Conservation (phyloP, 352 stramenopile genomes). For the Pythium pyrilobum region DNA sequence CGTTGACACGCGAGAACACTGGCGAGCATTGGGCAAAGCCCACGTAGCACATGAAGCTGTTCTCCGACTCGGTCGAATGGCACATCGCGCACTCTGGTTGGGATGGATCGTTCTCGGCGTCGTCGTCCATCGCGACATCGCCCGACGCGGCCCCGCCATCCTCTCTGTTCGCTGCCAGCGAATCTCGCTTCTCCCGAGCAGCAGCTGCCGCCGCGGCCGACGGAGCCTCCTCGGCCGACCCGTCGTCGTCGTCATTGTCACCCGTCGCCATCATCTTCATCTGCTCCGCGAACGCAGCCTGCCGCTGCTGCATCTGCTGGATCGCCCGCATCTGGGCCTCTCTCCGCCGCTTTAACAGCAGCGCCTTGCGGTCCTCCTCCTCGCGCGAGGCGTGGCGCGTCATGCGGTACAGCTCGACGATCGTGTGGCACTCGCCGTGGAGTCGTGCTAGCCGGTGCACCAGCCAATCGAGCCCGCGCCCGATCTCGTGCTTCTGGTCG, state of each 20-base stretch:
- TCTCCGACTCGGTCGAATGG: constrained; percentile 67
- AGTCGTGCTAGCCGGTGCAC: constrained; percentile 59
- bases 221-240: constrained; percentile 29
- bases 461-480: constrained; percentile 72
- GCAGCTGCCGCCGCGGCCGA: not conserved
- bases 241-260: constrained; percentile 35
- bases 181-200: constrained; percentile 7
- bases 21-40: constrained; percentile 81
- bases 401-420: constrained; percentile 54
- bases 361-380: constrained; percentile 60
- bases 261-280: constrained; percentile 58
- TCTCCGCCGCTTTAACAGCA: constrained; percentile 51
- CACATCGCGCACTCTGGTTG: constrained; percentile 82
- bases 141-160: constrained; percentile 20
- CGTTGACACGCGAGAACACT: constrained; percentile 65
- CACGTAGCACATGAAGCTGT: constrained; percentile 85
- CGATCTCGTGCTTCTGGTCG: constrained; percentile 82
- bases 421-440: constrained; percentile 30
- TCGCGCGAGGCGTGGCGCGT: constrained; percentile 57
- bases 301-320: constrained; percentile 71
- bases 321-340: constrained; percentile 76
- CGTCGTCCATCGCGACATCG: constrained; percentile 47
- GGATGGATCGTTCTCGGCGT: constrained; percentile 11
- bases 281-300: constrained; percentile 74
- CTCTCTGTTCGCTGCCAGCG: constrained; percentile 23